phyloP scores from a whole-genome alignment of 2,329 filamentous ascomycete genomes.

The Purpureocillium takamizusanense region DNA sequence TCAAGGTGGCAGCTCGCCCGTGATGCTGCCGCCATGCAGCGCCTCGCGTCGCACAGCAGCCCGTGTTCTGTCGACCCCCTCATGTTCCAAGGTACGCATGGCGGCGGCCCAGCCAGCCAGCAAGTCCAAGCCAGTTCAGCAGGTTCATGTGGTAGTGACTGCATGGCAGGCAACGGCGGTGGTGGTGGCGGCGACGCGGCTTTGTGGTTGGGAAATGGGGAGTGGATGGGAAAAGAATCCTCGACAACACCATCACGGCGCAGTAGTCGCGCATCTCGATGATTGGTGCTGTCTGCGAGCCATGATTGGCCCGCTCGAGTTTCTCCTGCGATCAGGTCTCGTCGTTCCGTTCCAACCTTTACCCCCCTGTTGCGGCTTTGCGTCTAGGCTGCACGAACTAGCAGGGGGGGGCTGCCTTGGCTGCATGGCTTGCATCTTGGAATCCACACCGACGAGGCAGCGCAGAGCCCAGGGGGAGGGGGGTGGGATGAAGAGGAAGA shows the following conservation, averaged over 20 bases:
- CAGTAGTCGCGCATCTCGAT: constrained; percentile 1
- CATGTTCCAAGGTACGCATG: too few relatives aligned
- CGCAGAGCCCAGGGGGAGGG: too few relatives aligned
- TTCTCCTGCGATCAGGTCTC: neutral
- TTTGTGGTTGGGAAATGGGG: too few relatives aligned
- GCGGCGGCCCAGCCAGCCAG: neutral
- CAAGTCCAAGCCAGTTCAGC: too few relatives aligned
- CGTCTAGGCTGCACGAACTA: neutral
- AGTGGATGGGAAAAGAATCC: neutral
- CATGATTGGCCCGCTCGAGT: neutral
- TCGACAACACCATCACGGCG: neutral
- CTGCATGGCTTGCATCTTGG: neutral
- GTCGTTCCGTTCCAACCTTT: too few relatives aligned
- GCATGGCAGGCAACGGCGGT: too few relatives aligned
- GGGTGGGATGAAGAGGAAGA: too few relatives aligned
- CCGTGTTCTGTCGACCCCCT: too few relatives aligned
- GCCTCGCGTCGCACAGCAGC: neutral
- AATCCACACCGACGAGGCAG: too few relatives aligned
- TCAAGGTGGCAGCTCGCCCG: neutral
- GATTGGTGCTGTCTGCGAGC: neutral
- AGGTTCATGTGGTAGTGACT: too few relatives aligned
- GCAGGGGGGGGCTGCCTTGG: neutral
- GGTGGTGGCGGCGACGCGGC: too few relatives aligned
- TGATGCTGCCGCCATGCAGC: constrained; percentile 1
- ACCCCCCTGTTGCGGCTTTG: neutral